Evolutionary conservation across 495 filamentous ascomycete genomes (phyloP), one percentile per base, ranked within the genome.

Genomic region (Tuber borchii): DNA sequence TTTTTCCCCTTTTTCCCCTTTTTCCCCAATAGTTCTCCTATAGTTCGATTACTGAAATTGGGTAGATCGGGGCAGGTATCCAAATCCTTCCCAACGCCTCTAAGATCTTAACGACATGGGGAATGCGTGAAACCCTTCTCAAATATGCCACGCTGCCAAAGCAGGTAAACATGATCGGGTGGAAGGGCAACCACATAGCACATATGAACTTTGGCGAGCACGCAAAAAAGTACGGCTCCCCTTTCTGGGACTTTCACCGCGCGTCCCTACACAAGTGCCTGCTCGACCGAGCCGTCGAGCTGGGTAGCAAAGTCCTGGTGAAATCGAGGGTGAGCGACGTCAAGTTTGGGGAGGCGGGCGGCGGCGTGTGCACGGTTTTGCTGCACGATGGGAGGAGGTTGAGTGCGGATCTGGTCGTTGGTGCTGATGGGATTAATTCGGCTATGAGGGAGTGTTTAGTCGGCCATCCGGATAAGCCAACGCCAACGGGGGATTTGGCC

Each of bases 401-500:
- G 48, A 75, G 73, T 26, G 87, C 86, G 19, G 89, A 91, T 75
- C 77, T 91, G 68, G 84, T 90, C 14, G 83, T 91, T 14, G 89
- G 86, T 0, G 89, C 89, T 0, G 89, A 90, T 81, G 89, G 89
- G 1, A 85, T 91, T 17, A 88, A 86, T 76, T 88, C 86, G 6
- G 78, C 80, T 43, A 84, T 86, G 73, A 85, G 89, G 1, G 88
- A 88, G 73, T 82, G 84, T 7, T 84, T 90, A 42, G 77, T 87
- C 20, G 85, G 86, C 0, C 84, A 82, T 12, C 83, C 75, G 73
- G 86, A 81, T 76, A 83, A 73, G 73, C 88, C 89, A 9, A 78
- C 85, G 0, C 87, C 87, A 37, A 92, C 90, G 1, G 91, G 91
- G 0, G 91, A 92, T 83, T 84, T 93, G 31, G 91, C 91, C 10